Conservation (phyloP, 345 rosid genomes). For the Garcia nutans region DNA sequence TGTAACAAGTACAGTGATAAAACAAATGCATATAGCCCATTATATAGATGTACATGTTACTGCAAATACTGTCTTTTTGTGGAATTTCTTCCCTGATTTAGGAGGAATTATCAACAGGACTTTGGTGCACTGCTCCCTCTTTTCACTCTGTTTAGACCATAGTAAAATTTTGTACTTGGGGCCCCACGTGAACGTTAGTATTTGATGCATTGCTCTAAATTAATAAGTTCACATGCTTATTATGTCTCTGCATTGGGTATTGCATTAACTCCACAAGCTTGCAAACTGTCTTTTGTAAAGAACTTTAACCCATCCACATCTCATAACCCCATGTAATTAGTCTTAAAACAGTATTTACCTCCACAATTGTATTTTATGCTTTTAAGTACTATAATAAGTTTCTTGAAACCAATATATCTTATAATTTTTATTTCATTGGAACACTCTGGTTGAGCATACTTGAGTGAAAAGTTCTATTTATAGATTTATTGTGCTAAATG, state of each 20-base stretch:
- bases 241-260: background rate
- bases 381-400: background rate
- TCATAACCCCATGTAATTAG: background rate
- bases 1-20: background rate
- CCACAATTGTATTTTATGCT: background rate
- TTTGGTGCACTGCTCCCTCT: background rate
- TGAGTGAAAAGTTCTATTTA: background rate
- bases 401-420: background rate
- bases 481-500: background rate
- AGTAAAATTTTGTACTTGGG: background rate
- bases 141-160: background rate
- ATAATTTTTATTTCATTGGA: background rate
- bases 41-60: background rate
- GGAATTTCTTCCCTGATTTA: background rate
- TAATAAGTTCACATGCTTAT: background rate
- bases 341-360: background rate
- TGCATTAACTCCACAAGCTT: conserved; percentile 2
- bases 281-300: background rate
- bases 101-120: background rate
- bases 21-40: background rate
- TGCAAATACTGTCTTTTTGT: background rate
- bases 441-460: background rate
- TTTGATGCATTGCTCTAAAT: background rate
- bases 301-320: background rate
- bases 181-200: background rate